A percentile compares a stretch with the other conserved stretches of the same genome.
These are phyloP conservation scores for Phanerochaete carnosa DNA, from an alignment of 768 basidiomycete genomes.

Conservation along the genomic window DNA sequence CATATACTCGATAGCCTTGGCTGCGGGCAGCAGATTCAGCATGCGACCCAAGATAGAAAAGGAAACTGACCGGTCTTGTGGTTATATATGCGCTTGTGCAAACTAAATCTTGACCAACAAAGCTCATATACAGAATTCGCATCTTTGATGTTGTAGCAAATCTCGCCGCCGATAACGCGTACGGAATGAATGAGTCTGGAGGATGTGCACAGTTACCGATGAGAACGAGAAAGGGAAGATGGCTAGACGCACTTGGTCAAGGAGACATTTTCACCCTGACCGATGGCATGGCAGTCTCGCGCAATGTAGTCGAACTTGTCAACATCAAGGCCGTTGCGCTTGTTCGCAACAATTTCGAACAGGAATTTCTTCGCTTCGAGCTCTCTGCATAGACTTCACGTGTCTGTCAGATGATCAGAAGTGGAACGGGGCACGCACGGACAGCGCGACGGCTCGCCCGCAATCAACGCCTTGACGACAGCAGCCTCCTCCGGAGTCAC, in stretches of 20 bases:
- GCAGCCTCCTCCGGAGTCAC: constrained; percentile 45
- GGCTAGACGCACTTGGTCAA: constrained; percentile 34
- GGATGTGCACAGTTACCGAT: background rate
- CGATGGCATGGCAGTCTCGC: constrained; percentile 70
- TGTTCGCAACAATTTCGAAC: constrained; percentile 85
- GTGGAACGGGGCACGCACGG: constrained; percentile 35
- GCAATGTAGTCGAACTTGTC: constrained; percentile 91
- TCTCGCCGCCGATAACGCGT: constrained; percentile 68
- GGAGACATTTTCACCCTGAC: constrained; percentile 54
- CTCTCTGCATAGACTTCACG: background rate
- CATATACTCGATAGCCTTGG: constrained; percentile 81
- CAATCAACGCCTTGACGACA: constrained; percentile 79
- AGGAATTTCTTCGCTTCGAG: constrained; percentile 61
- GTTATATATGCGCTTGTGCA: constrained; percentile 83
- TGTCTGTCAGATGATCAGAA: background rate
- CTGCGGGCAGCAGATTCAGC: constrained; percentile 30
- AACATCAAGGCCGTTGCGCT: constrained; percentile 79
- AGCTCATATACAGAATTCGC: constrained; percentile 73
- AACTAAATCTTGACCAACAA: constrained; percentile 67
- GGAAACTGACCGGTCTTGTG: constrained; percentile 63
- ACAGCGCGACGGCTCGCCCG: constrained; percentile 52
- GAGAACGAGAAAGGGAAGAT: background rate
- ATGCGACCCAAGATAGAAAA: background rate
- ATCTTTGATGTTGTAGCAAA: constrained; percentile 83
- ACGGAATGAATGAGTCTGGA: constrained; percentile 71